Percentiles rank a stretch among this genome's conserved stretches.
Evolutionary conservation across 345 rosid species (phyloP).

Genomic region (Syzygium oleosum): DNA sequence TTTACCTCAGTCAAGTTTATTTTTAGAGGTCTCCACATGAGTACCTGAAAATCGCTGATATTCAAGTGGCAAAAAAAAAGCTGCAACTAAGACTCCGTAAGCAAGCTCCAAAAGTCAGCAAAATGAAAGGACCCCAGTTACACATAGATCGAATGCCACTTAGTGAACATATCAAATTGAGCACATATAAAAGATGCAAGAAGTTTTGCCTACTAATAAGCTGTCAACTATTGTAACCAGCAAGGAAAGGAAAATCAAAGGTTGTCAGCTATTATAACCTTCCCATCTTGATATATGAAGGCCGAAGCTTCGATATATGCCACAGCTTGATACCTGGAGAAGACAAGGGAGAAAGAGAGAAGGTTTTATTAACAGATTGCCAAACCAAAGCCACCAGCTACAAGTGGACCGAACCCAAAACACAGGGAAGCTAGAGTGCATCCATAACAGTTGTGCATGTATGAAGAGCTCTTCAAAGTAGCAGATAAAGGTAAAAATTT

Average conservation of each 20-base stretch:
- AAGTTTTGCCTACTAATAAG: neutral
- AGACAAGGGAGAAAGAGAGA: neutral
- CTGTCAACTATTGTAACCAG: neutral
- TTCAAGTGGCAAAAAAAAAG: neutral
- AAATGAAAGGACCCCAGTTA: neutral
- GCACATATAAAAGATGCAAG: neutral
- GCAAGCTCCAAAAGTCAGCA: neutral
- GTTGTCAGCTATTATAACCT: slow-evolving; percentile 31
- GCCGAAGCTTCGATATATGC: slow-evolving; percentile 98
- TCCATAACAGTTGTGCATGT: neutral
- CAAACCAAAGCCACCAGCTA: neutral
- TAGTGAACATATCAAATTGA: neutral
- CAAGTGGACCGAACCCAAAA: neutral
- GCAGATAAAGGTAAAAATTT: neutral
- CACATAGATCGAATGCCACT: neutral
- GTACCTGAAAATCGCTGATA: neutral
- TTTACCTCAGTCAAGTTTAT: neutral
- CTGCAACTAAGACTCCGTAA: neutral
- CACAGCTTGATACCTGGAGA: slow-evolving; percentile 83
- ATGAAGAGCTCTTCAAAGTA: neutral
- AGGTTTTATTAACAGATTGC: neutral
- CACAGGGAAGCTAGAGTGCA: neutral
- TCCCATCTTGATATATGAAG: slow-evolving; percentile 90
- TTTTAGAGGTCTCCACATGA: neutral
- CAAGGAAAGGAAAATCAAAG: neutral